Conservation (phyloP, 257 asterid species). For the Perilla frutescens region DNA sequence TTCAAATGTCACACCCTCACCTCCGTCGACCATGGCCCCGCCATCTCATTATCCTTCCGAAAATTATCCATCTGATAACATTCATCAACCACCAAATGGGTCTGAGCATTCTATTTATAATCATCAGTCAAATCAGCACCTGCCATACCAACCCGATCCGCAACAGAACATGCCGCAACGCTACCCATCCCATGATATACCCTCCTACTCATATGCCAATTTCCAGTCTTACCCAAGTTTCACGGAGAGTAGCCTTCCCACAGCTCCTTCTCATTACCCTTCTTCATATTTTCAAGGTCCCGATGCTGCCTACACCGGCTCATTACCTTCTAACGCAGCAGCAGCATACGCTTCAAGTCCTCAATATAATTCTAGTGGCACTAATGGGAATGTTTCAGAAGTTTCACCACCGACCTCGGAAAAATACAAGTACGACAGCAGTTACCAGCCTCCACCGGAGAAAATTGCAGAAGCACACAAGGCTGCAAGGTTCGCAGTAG, state of each 20-base stretch:
- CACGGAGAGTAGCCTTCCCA: slow-evolving; percentile 72
- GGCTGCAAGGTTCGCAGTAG: slow-evolving; percentile 93
- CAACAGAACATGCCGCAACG: slow-evolving; percentile 59
- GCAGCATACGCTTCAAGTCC: slow-evolving; percentile 51
- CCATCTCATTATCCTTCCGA: slow-evolving; percentile 42
- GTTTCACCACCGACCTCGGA: slow-evolving; percentile 46
- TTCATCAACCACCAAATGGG: slow-evolving; percentile 54
- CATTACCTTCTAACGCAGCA: slow-evolving; percentile 49
- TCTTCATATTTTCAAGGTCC: slow-evolving; percentile 70
- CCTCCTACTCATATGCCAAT: slow-evolving; percentile 59
- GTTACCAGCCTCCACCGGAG: slow-evolving; percentile 83
- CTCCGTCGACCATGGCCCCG: slow-evolving; percentile 43
- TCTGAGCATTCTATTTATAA: slow-evolving; percentile 53
- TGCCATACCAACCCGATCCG: slow-evolving; percentile 45
- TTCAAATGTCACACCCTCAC: slow-evolving; percentile 43
- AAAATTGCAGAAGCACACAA: slow-evolving; percentile 92
- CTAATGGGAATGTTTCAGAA: slow-evolving; percentile 52
- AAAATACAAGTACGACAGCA: slow-evolving; percentile 69
- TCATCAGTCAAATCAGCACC: slow-evolving; percentile 64
- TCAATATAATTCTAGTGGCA: slow-evolving; percentile 52
- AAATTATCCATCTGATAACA: slow-evolving; percentile 39
- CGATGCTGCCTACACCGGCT: slow-evolving; percentile 55
- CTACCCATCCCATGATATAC: slow-evolving; percentile 57
- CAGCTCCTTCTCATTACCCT: slow-evolving; percentile 70
- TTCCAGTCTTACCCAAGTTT: slow-evolving; percentile 88